Conservation (phyloP, 2,329 filamentous ascomycete species). For the Trichoderma afroharzianum region DNA sequence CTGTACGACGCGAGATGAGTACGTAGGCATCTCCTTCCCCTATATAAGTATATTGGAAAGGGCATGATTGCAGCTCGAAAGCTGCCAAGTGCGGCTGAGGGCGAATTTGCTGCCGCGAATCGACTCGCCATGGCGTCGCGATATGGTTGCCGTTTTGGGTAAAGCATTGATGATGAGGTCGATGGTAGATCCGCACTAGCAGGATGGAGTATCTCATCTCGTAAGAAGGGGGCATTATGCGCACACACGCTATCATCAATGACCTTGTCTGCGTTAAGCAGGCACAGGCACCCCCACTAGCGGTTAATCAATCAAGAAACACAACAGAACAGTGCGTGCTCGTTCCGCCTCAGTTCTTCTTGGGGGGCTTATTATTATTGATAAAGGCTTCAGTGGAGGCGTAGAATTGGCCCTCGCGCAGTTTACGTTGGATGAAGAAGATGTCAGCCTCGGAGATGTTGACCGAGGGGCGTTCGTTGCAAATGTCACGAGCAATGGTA, state of each 20-base stretch:
- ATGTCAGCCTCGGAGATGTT: conserved; percentile 15
- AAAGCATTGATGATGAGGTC: conserved; percentile 8
- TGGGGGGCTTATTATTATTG: conserved; percentile 14
- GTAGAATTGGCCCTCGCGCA: conserved; percentile 15
- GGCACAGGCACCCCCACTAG: background rate
- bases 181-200: conserved; percentile 13
- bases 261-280: conserved; percentile 7
- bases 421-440: conserved; percentile 17
- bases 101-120: background rate
- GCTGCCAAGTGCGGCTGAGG: background rate
- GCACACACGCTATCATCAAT: conserved; percentile 13
- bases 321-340: background rate
- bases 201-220: background rate
- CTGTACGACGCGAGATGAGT: background rate
- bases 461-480: conserved; percentile 8
- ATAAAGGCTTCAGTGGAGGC: conserved; percentile 12
- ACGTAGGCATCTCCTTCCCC: background rate
- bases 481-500: conserved; percentile 5
- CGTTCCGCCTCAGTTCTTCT: conserved; percentile 1
- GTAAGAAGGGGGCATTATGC: conserved; percentile 6
- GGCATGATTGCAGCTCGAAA: background rate
- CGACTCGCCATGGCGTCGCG: conserved; percentile 5
- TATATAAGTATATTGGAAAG: background rate
- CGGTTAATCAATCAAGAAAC: background rate
- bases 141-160: conserved; percentile 13